Evolutionary conservation across 2,329 filamentous ascomycete genomes (phyloP), one percentile per base, ranked within the genome.

Genomic region (Hymenoscyphus fraxineus): DNA sequence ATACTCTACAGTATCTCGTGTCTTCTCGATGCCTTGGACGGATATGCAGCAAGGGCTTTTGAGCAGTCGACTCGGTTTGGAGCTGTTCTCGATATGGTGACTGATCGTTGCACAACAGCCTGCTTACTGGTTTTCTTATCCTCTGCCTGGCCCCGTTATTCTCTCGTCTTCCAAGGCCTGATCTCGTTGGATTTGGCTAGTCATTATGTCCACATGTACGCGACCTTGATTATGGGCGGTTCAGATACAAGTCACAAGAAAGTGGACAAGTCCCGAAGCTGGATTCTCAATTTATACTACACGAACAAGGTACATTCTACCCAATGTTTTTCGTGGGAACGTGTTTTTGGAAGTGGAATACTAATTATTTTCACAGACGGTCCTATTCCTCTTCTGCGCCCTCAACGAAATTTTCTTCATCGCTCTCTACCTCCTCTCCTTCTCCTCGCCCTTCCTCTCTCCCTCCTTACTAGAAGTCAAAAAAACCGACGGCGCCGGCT

Each of bases 191-290:
- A 99, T 78, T 84, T 99, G 69, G 91, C 95, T 35, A 97, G 93
- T 77, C 95, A 99, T 79, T 99, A 98, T 77, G 94, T 98, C 83
- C 95, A 99, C 81, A 99, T 99, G 95, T 98, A 96, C 76, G 92
- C 93, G 13, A 97, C 93, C 0, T 81, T 97, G 73, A 88, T 89
- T 69, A 95, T 97, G 87, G 92, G 90, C 62, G 92, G 92, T 61
- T 84, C 86, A 62, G 85, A 88, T 19, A 81, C 85, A 71, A 89
- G 93, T 80, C 95, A 99, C 81, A 99, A 99, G 87, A 93, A 91
- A 72, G 88, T 99, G 61, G 92, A 96, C 76, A 89, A 90, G 78
- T 91, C 86, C 76, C 83, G 93, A 77, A 97, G 92, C 81, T 92
- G 89, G 87, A 82, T 98, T 65, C 80, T 99, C 77, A 95, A 97